Base-by-base conservation (phyloP, 148 eudicot genomes). In the Limonium bicolor region DNA sequence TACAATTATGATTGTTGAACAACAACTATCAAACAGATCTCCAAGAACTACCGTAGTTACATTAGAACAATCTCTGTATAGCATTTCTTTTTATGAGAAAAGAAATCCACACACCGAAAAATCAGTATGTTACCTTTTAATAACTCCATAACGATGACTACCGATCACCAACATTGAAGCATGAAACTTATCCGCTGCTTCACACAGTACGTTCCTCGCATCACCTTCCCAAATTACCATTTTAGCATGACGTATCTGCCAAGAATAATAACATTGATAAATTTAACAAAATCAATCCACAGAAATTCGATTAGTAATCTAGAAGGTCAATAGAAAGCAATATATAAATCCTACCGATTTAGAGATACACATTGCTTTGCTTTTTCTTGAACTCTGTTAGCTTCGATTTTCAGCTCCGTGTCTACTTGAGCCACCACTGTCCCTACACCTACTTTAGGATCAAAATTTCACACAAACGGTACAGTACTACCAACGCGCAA, bases 131-230 rank as follows among this genome's bases (percentile, higher is more conserved):
- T 38, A 38, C 42, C 42, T n/a, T 18, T 38, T 38, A 38, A 38
- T 38, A 14, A 22, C 42, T 10, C 42, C 42, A 38, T 38, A 38
- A 15, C 42, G 20, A 18, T 38, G 42, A 15, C 42, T 38, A 22
- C 42, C 42, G 20, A 38, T 3, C 5, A 38, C 42, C 20, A 38
- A 18, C 16, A 38, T 18, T 8, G 42, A 38, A 4, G 42, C 42
- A 38, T 38, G 42, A 11, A 3, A 10, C 42, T 38, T 38, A 20
- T 38, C 42, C 42, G 20, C 42, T 15, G 42, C 42, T 22, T 38
- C 42, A 38, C 42, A 38, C 20, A 38, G 42, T 15, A 38, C 42
- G 20, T 38, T 38, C 42, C 42, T 38, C 7, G 42, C 42, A 38
- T 38, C 42, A 38, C 42, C 42, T 10, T 38, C 42, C 20, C 16